Evolutionary conservation across 2,329 filamentous ascomycete genomes (phyloP), one percentile per base, ranked within the genome.

Genomic region (Pseudocercospora eumusae): DNA sequence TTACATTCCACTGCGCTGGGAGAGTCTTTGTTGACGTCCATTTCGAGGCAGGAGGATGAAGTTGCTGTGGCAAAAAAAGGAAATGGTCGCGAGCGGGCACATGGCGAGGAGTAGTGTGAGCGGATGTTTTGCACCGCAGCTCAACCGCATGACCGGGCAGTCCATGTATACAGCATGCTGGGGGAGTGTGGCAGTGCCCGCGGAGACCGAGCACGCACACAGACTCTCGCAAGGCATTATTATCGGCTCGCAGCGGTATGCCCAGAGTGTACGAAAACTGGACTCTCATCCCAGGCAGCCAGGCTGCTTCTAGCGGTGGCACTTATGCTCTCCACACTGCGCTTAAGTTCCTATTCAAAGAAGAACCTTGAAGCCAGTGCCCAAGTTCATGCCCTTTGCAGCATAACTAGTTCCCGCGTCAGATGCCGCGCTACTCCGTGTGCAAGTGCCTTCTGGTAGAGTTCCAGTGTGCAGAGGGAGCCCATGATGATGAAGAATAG

Each of bases 1-100:
- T 57, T 57, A 31, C 55, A 45, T 57, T 31, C 55, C 55, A 49
- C 55, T 45, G 23, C 36, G 55, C 55, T 57, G 55, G 55, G 23
- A 56, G 36, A 44, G 53, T 31, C 53, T 56, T 56, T 44, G 49
- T 52, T 28, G 49, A 52, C 49, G 49, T 52, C 49, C 49, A 10
- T 11, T 57, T 57, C 21, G 55, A 47, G 55, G n/a, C 13, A 57
- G 8, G 55, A 57, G 36, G 33, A 23, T 47, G 55, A 57, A 57
- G 20, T n/a, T 57, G 55, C 36, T 57, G 33, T n/a, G 36, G 54
- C 54, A n/a, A 47, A 23, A 40, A 36, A n/a, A 25, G 47, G 25
- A 52, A 52, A 25, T 3, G 15, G 47, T 28, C 15, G 23, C 47
- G 47, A 52, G 21, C 47, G 47, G 31, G 21, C 47, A 52, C 47